Base-by-base conservation (phyloP, 805 yeast species). In the Candida peoriensis region DNA sequence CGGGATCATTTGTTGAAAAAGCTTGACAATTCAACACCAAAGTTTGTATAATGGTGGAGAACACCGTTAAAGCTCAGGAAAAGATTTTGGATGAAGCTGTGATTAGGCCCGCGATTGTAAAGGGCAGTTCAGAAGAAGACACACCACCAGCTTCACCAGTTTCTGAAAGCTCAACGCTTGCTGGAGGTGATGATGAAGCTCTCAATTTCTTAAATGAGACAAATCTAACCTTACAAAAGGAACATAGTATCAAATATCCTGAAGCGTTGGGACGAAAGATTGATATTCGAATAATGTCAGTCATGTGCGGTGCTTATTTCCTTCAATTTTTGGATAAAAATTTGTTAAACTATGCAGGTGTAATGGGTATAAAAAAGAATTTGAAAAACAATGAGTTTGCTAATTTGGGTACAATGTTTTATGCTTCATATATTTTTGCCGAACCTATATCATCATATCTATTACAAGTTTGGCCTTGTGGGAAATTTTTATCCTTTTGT, bases 261-360 rank as follows among this genome's bases (percentile, higher is more conserved):
- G 33, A 36, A 3, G 18, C 29, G 32, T 31, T 59, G 16, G 29
- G 29, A 7, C 40, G 57, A 13, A 74, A 69, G 46, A 56, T 76
- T n/a, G 83, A 77, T 50, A 27, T 37, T 6, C 58, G 66, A 26
- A 60, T 77, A 14, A 49, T 75, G 51, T 65, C 78, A 0, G 54
- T 75, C 20, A 52, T 77, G 44, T 72, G 80, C 43, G 58, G 66
- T 24, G 66, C 74, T 11, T 77, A 77, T 44, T 68, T 76, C 37
- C 54, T 76, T 13, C 80, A 76, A 58, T 74, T 73, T 44, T 56
- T 76, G 37, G 84, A 78, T 44, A 78, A 78, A 46, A 64, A 74
- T n/a, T 54, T 77, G 33, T 54, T 73, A 25, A 76, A 76, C 42
- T 74, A 76, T 47, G 78, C 83, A 3, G 78, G 78, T 12, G 76